Conservation (phyloP, 805 yeast genomes). For the Hanseniaspora mollemarum region DNA sequence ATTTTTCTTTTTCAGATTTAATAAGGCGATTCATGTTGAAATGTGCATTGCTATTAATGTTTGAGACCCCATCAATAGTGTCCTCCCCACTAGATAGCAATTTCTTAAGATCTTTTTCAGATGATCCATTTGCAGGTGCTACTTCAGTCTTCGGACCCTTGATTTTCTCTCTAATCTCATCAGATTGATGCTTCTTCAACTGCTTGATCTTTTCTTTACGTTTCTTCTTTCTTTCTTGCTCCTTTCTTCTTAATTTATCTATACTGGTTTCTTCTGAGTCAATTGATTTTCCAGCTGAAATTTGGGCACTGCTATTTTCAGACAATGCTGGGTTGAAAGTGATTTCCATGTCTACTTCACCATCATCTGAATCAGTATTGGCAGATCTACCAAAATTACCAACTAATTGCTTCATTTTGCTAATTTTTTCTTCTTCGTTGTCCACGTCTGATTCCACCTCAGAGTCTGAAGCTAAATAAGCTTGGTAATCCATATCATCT, state of each 20-base stretch:
- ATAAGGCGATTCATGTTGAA: slow-evolving; percentile 69
- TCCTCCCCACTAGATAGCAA: slow-evolving; percentile 35
- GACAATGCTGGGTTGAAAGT: slow-evolving; percentile 80
- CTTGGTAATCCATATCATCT: slow-evolving; percentile 82
- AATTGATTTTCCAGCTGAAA: slow-evolving; percentile 23
- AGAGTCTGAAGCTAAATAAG: slow-evolving; percentile 78
- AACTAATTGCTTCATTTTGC: slow-evolving; percentile 51
- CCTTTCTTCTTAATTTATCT: slow-evolving; percentile 71
- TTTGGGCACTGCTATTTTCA: slow-evolving; percentile 30
- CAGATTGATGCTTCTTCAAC: slow-evolving; percentile 38
- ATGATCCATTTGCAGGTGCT: slow-evolving; percentile 38
- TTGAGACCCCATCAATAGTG: slow-evolving; percentile 31
- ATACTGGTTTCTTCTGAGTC: slow-evolving; percentile 58
- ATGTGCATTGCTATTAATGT: slow-evolving; percentile 41
- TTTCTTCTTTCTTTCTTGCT: slow-evolving; percentile 79
- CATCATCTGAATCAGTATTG: slow-evolving; percentile 33
- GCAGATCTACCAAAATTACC: slow-evolving; percentile 31
- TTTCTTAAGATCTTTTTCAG: slow-evolving; percentile 61
- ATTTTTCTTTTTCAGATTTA: slow-evolving; percentile 57
- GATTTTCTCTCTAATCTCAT: slow-evolving; percentile 40
- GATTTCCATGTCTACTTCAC: slow-evolving; percentile 83
- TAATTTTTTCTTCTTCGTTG: slow-evolving; percentile 35
- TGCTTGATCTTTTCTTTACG: slow-evolving; percentile 69
- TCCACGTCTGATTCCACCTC: slow-evolving; percentile 37
- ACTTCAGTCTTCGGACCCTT: slow-evolving; percentile 28